Base-by-base conservation (phyloP, 108 stramenopile species). In the Cyclotella choctawhatcheeana region DNA sequence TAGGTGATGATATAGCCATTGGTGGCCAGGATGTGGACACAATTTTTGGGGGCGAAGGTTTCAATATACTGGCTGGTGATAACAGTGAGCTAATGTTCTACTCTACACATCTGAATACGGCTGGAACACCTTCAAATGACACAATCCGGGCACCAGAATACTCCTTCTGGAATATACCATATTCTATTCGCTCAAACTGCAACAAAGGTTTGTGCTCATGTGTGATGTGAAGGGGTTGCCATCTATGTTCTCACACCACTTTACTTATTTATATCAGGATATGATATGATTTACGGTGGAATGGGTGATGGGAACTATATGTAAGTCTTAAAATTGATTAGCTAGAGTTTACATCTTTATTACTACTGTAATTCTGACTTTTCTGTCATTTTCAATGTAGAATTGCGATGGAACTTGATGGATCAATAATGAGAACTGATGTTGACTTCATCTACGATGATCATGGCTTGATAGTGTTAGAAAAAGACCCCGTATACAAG, bases 41-140 rank as follows among this genome's bases (percentile, higher is more conserved):
- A 3, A 50, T 77, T 31, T 34, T 45, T 45, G 69, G 69, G 5
- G 50, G 25, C 25, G 60, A 44, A 20, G 76, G 76, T 0, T 50
- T 45, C 17, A 33, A 77, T 22, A 71, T 77, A 17, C 2, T 77
- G 10, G 66, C 65, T 66, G 62, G 73, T 25, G 37, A 32, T 50
- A 48, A 34, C 52, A 53, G 33, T 8, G 34, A 37, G 16, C 21
- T 73, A 24, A 18, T 33, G 0, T 50, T 37, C 25, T 51, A 50
- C 26, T n/a, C 33, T 16, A 29, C 53, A 24, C 53, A 54, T 27
- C 27, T 54, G 25, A 29, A 54, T 27, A 54, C 53, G 7, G 53
- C 24, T 25, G 53, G 53, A 27, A 29, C 24, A 5, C 53, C 53
- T 5, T 48, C 47, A n/a, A n/a, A 40, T 12, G 17, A 50, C 48